phyloP scores from a whole-genome alignment of 75 land plant species.

The Picea sitchensis region DNA sequence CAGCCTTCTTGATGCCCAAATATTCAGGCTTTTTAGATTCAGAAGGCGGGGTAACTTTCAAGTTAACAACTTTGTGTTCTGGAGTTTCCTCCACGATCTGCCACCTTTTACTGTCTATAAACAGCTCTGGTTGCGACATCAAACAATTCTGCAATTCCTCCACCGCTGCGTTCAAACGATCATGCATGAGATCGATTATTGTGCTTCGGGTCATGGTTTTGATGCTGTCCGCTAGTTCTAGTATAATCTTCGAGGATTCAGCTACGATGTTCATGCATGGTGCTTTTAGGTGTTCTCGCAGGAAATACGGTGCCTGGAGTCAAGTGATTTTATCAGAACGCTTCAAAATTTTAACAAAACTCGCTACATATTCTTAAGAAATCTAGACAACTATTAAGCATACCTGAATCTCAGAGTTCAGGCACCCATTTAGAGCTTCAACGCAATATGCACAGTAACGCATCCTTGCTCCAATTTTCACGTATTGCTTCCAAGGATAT shows the following conservation, averaged over 20 bases:
- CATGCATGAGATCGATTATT: slow-evolving; percentile 16
- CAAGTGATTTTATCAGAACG: slow-evolving; percentile 16
- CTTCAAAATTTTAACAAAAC: no score
- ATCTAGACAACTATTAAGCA: no score
- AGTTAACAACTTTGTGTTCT: no score
- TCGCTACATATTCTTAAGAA: no score
- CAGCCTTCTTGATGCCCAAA: background rate
- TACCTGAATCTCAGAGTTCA: slow-evolving; percentile 54
- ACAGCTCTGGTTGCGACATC: slow-evolving; percentile 20
- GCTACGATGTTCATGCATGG: slow-evolving; percentile 37
- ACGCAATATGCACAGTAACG: slow-evolving; percentile 74
- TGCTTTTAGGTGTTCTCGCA: slow-evolving; percentile 34
- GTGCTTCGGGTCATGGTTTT: slow-evolving; percentile 37
- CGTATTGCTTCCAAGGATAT: slow-evolving; percentile 26
- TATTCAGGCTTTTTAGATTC: no score
- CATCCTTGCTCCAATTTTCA: slow-evolving; percentile 56
- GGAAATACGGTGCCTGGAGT: slow-evolving; percentile 38
- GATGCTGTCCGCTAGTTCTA: slow-evolving; percentile 25
- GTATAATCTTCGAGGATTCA: slow-evolving; percentile 27
- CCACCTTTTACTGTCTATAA: slow-evolving; percentile 11
- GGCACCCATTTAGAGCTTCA: slow-evolving; percentile 66
- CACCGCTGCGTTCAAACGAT: slow-evolving; percentile 33
- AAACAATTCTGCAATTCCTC: slow-evolving; percentile 38
- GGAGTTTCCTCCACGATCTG: background rate
- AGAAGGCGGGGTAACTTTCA: no score